A percentile compares a stretch with the other conserved stretches of the same genome.
Conservation (phyloP, 116 monocot genomes). For the Zostera marina region DNA sequence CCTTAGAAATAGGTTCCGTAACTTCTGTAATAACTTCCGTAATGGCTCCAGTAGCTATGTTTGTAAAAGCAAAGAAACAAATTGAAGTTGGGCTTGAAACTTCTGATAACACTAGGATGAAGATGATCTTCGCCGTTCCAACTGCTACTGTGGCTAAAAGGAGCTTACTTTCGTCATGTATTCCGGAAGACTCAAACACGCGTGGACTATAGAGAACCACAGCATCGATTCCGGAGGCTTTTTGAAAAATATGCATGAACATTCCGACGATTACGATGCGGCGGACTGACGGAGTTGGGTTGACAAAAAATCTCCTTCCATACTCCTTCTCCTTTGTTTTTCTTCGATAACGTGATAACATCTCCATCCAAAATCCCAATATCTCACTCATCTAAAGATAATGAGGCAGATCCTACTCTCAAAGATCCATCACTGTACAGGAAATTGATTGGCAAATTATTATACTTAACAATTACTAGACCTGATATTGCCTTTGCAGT, state of each 20-base stretch:
- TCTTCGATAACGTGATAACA: background rate
- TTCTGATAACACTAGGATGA: conserved; percentile 24
- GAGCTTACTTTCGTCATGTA: conserved; percentile 4
- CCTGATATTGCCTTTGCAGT: too few relatives aligned
- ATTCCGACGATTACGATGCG: conserved; percentile 24
- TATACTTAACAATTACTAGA: too few relatives aligned
- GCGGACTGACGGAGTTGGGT: conserved; percentile 30
- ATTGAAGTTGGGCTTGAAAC: too few relatives aligned
- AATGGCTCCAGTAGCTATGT: too few relatives aligned
- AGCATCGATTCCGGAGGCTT: conserved; percentile 18
- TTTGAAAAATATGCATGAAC: conserved; percentile 17
- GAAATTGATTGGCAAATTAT: too few relatives aligned
- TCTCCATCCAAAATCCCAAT: too few relatives aligned
- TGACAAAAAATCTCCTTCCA: conserved; percentile 47
- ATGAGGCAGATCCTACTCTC: too few relatives aligned
- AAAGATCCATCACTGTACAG: too few relatives aligned
- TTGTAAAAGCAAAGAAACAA: too few relatives aligned
- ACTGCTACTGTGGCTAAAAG: conserved; percentile 11
- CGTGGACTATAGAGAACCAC: conserved; percentile 20
- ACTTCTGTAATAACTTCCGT: too few relatives aligned
- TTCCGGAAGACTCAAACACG: conserved; percentile 11
- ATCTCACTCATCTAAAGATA: too few relatives aligned
- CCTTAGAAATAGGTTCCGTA: too few relatives aligned
- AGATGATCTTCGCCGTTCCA: conserved; percentile 3
- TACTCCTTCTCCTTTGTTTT: conserved; percentile 21